phyloP scores from a whole-genome alignment of 352 stramenopile genomes.

The Pythium scleroteichum region DNA sequence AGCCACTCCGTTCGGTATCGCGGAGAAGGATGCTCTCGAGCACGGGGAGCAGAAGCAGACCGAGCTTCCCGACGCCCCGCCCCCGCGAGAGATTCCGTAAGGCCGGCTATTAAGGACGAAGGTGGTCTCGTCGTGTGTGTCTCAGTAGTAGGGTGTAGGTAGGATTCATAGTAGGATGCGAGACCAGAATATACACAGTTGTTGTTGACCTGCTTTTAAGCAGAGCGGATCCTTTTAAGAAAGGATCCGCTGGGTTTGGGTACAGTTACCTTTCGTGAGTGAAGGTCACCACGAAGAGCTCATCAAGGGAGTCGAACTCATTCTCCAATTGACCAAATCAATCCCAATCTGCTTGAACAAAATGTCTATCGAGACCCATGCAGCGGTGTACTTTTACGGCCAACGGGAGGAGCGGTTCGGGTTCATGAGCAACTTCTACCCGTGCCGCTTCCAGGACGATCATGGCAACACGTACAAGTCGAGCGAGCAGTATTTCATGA shows the following conservation, averaged over 20 bases:
- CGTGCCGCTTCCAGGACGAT: slow-evolving; percentile 47
- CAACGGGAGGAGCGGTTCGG: slow-evolving; percentile 39
- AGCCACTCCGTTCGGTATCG: slow-evolving; percentile 56
- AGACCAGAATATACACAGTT: no score
- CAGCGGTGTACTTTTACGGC: slow-evolving; percentile 61
- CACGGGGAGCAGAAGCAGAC: slow-evolving; percentile 42
- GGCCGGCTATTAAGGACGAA: no score
- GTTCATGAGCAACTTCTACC: slow-evolving; percentile 65
- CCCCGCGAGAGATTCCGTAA: slow-evolving; percentile 51
- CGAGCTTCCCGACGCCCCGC: slow-evolving; percentile 46
- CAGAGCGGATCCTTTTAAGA: no score
- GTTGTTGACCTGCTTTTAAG: no score
- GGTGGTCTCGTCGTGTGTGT: no score
- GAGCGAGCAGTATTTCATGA: slow-evolving; percentile 78
- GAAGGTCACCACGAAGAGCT: slow-evolving; percentile 6
- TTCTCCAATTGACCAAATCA: slow-evolving; percentile 7
- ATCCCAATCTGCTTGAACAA: background rate
- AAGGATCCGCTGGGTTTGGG: slow-evolving; percentile 4
- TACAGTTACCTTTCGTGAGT: slow-evolving; percentile 12
- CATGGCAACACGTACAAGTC: slow-evolving; percentile 46
- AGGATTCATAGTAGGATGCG: slow-evolving; percentile 4
- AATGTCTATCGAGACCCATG: slow-evolving; percentile 27
- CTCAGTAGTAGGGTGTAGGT: background rate
- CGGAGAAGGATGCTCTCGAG: slow-evolving; percentile 43
- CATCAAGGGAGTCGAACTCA: slow-evolving; percentile 2